Evolutionary conservation across 805 yeast species (phyloP).

Genomic region (Candida arabinofermentans): DNA sequence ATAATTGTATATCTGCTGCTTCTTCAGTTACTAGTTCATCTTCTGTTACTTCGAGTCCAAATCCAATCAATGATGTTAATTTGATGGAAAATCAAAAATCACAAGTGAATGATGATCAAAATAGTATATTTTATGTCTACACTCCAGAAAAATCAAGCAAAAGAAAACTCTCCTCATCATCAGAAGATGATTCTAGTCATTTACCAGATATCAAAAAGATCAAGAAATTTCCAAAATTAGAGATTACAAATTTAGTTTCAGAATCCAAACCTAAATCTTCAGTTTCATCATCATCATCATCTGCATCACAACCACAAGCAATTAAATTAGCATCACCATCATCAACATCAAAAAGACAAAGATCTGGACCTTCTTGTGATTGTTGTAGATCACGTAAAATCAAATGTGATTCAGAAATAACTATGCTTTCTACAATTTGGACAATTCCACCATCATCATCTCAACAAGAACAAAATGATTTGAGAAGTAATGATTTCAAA

Average conservation of each 20-base stretch:
- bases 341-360: slow-evolving; percentile 42
- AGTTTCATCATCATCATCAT: not conserved
- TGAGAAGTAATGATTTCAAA: not conserved
- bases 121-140: slow-evolving; percentile 5
- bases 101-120: not conserved
- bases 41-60: slow-evolving; percentile 1
- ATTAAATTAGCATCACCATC: slow-evolving; percentile 33
- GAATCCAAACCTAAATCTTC: not conserved
- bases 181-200: not conserved
- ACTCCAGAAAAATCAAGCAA: slow-evolving; percentile 6
- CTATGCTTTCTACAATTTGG: slow-evolving; percentile 24
- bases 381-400: slow-evolving; percentile 65
- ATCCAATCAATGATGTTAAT: not conserved
- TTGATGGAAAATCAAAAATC: not conserved
- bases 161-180: slow-evolving; percentile 2
- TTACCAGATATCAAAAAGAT: slow-evolving; percentile 6
- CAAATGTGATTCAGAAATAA: slow-evolving; percentile 67
- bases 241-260: slow-evolving; percentile 16
- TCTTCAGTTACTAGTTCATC: not conserved
- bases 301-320: slow-evolving; percentile 11
- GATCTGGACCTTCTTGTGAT: slow-evolving; percentile 75
- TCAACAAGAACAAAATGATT: not conserved
- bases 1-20: slow-evolving; percentile 1
- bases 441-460: not conserved
- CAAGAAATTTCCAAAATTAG: slow-evolving; percentile 19